These are phyloP conservation scores for Backusella morwellensis DNA, from an alignment of 192 early-diverging fungal genomes.

Conservation along the genomic window DNA sequence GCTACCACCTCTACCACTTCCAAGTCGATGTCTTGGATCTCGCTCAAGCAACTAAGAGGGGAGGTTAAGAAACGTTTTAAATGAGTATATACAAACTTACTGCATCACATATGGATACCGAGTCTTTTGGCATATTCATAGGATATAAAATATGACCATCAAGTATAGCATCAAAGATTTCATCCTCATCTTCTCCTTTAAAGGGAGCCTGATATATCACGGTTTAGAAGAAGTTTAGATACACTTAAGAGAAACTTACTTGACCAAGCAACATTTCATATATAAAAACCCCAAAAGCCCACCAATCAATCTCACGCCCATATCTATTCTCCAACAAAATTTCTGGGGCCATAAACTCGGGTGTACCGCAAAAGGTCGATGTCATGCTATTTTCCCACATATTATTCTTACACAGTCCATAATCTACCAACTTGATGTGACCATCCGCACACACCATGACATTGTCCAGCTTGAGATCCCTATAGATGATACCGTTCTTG, in stretches of 20 bases:
- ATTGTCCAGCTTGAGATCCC: slow-evolving; percentile 82
- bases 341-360: slow-evolving; percentile 89
- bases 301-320: slow-evolving; percentile 81
- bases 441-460: slow-evolving; percentile 75
- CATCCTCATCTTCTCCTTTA: slow-evolving; percentile 79
- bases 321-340: slow-evolving; percentile 78
- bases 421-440: slow-evolving; percentile 84
- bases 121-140: slow-evolving; percentile 62
- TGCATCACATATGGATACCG: slow-evolving; percentile 63
- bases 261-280: slow-evolving; percentile 75
- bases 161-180: slow-evolving; percentile 83
- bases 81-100: slow-evolving; percentile 24
- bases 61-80: not conserved
- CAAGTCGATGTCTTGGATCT: slow-evolving; percentile 63
- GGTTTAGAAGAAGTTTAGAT: not conserved
- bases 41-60: slow-evolving; percentile 63
- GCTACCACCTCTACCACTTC: slow-evolving; percentile 58
- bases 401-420: slow-evolving; percentile 84
- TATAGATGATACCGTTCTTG: slow-evolving; percentile 87
- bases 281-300: slow-evolving; percentile 65
- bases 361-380: slow-evolving; percentile 82
- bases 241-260: slow-evolving; percentile 14
- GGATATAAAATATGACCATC: slow-evolving; percentile 78
- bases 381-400: slow-evolving; percentile 68
- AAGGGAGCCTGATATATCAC: slow-evolving; percentile 51